Percentiles rank a stretch among this genome's conserved stretches.
Conservation (phyloP, 495 filamentous ascomycete species). For the Recurvomyces mirabilis region DNA sequence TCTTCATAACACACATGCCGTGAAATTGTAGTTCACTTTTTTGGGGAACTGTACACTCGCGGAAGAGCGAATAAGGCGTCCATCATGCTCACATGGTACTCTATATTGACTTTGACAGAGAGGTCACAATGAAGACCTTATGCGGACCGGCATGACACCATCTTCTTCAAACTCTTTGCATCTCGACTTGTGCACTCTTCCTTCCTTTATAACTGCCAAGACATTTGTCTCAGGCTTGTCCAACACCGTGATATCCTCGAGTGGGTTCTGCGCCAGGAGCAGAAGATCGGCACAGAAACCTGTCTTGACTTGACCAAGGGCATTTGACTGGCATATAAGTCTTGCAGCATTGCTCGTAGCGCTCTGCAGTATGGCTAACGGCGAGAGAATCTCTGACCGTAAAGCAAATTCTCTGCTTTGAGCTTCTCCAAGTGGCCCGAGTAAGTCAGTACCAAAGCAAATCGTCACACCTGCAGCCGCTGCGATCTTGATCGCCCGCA, state of each 20-base stretch:
- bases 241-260: constrained; percentile 38
- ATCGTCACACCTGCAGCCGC: constrained; percentile 38
- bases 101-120: too few species aligned
- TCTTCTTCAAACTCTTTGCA: background rate
- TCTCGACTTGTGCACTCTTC: background rate
- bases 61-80: too few species aligned
- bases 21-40: too few species aligned
- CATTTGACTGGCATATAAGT: constrained; percentile 30
- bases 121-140: too few species aligned
- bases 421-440: constrained; percentile 33
- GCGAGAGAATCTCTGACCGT: background rate
- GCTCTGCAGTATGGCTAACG: background rate
- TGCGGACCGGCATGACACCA: too few species aligned
- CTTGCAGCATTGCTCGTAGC: background rate
- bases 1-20: too few species aligned
- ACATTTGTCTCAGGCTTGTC: background rate
- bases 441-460: constrained; percentile 43
- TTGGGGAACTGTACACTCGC: too few species aligned
- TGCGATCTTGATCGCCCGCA: constrained; percentile 30
- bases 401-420: constrained; percentile 27
- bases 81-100: too few species aligned
- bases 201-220: background rate
- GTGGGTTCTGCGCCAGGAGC: constrained; percentile 29
- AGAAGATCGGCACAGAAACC: constrained; percentile 7
- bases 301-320: constrained; percentile 35